These are phyloP conservation scores for Diplosphaera chodatii DNA, from an alignment of 139 green algal species.

Conservation along the genomic window DNA sequence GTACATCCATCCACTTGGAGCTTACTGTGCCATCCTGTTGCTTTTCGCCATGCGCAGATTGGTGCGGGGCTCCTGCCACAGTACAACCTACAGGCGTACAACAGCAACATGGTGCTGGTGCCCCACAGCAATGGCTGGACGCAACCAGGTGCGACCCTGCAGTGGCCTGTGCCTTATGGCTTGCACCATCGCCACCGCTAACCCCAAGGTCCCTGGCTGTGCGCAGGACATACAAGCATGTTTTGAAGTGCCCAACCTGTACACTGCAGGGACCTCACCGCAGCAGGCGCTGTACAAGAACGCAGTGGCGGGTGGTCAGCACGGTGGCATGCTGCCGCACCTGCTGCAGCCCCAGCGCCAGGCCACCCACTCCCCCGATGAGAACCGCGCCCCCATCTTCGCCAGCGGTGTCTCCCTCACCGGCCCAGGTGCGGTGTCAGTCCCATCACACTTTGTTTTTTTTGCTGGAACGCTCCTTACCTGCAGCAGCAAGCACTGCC, in stretches of 20 bases:
- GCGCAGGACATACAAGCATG: no score
- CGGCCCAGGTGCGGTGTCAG: no score
- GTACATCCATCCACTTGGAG: no score
- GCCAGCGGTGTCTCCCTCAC: background rate
- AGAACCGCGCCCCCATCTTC: slow-evolving; percentile 1
- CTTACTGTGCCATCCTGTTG: no score
- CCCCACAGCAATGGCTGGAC: background rate
- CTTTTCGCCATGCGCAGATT: background rate
- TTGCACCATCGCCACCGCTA: no score
- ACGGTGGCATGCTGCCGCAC: background rate
- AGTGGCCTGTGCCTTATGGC: no score
- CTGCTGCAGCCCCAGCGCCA: background rate
- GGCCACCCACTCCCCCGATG: background rate
- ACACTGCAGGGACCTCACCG: background rate
- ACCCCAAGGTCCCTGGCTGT: no score
- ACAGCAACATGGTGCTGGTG: background rate
- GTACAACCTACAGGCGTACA: background rate
- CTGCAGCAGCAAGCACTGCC: no score
- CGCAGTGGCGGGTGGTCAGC: background rate
- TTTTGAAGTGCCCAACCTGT: no score
- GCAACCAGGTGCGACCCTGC: background rate
- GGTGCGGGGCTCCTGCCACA: background rate
- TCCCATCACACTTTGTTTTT: no score
- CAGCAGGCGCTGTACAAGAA: background rate
- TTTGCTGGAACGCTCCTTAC: no score